Evolutionary conservation across 768 basidiomycete species (phyloP), one percentile per base, ranked within the genome.

Genomic region (Crepidotus variabilis): DNA sequence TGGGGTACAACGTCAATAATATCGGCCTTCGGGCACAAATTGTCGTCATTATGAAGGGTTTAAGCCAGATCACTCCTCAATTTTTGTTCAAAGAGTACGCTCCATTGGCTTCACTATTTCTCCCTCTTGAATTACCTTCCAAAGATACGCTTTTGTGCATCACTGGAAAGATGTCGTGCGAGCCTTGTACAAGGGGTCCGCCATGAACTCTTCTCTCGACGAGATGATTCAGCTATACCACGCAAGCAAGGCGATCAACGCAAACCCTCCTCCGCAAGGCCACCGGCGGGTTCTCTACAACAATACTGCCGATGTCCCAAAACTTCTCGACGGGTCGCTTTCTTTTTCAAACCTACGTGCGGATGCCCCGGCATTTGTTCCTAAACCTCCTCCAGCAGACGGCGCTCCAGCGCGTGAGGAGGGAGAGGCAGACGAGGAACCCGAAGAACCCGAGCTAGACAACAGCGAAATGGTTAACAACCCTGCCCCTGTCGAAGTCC

Each of bases 1-100:
- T 70, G 36, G 70, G 71, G 21, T 70, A 69, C 57, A 72, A 72
- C 34, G 59, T 68, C 24, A 57, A 55, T 45, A 62, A 63, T 45
- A 3, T 2, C 16, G 22, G 16, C 1, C 58, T 67, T 11, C 54
- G 61, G 32, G 28, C 24, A 2, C 36, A 62, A 1, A 67, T 67
- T 20, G 8, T 63, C 13, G 36, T 48, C 11, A 32, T 52, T 2
- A 46, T 67, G 55, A 60, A 50, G 51, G 33, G 55, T 11, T 33
- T 67, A 32, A 60, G 58, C 18, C 36, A 28, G 50, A 20, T 20
- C 11, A 51, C 36, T 39, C 51, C 23, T 56, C 39, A 59, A 18
- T 10, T 58, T 45, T 43, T 57, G 2, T 51, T 52, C 50, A 59
- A 47, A 50, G 45, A 47, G 65, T 63, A 47, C 48, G 62, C 7